Evolutionary conservation across 1,284 basidiomycete species (phyloP), one percentile per base, ranked within the genome.

Genomic region (Sanghuangporus baumii): DNA sequence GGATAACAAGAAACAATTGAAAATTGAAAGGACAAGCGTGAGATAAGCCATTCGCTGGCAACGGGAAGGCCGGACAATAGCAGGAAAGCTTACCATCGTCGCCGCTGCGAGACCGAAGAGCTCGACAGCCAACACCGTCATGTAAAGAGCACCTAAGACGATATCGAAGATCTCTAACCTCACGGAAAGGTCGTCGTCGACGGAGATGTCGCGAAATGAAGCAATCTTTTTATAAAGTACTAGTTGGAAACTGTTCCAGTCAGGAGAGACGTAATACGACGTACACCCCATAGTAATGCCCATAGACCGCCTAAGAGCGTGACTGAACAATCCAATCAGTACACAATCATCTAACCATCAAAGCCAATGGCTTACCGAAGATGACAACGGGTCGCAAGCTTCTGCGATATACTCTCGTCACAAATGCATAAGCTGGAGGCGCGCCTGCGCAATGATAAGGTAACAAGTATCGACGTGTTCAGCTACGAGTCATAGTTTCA

Each of bases 341-440:
- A 23, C 56, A 18, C 18, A 41, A 8, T 16, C 38, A 54, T 40
- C 34, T 23, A 57, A 14, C 50, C n/a, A 62, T 43, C 31, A 43
- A 43, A 14, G 46, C 12, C 51, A 20, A 57, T 3, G 12, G 78
- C 87, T 69, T 63, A 88, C 87, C 74, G 59, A 74, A 67, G 26
- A 86, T 59, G 18, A 89, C 79, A 20, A 85, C 69, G 3, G 88
- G 85, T 31, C 88, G 77, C 65, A 89, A 69, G 69, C 76, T 88
- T 59, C 76, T 73, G 59, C 72, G 73, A 62, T 86, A 87, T 23
- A 85, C 71, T 63, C 80, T 76, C 31, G 75, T 76, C n/a, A 86
- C 79, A 69, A 84, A 81, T 16, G 80, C 77, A 72, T 86, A 88
- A 2, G 84, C 74, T 7, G 84, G 83, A 8, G 84, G 84, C 40